phyloP scores from a whole-genome alignment of 257 asterid species.

The Ophiorrhiza pumila region DNA sequence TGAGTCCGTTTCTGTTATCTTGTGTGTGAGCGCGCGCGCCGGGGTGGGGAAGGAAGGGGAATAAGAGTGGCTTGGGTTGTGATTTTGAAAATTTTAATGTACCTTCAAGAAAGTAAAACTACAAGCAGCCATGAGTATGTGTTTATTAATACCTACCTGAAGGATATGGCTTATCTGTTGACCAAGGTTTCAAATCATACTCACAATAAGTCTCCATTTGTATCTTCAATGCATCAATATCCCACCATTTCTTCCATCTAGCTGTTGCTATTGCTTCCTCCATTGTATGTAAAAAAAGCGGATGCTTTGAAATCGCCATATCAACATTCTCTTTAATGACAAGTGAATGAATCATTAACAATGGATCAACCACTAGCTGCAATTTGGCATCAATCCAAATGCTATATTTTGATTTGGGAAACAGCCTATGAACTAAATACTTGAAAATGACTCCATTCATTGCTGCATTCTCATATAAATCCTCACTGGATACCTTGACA shows the following conservation, averaged over 20 bases:
- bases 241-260: constrained; percentile 95
- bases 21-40: too few species aligned
- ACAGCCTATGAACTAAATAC: constrained; percentile 68
- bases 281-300: constrained; percentile 62
- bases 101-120: neutral
- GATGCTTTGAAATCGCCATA: constrained; percentile 83
- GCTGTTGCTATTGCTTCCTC: constrained; percentile 94
- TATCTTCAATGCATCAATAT: constrained; percentile 49
- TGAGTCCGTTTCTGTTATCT: too few species aligned
- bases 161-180: constrained; percentile 65
- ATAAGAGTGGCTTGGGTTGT: too few species aligned
- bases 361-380: constrained; percentile 78
- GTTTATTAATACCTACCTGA: constrained; percentile 61
- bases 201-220: constrained; percentile 92
- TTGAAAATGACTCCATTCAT: constrained; percentile 87
- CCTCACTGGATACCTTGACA: constrained; percentile 38
- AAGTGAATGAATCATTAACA: constrained; percentile 68
- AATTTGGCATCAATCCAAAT: constrained; percentile 93
- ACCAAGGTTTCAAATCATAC: constrained; percentile 82
- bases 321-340: constrained; percentile 59
- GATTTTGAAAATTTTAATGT: neutral
- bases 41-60: too few species aligned
- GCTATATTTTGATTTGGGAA: constrained; percentile 76
- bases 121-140: neutral
- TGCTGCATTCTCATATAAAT: constrained; percentile 62